Evolutionary conservation across 1,284 basidiomycete species (phyloP).

Genomic region (Grifola frondosa): DNA sequence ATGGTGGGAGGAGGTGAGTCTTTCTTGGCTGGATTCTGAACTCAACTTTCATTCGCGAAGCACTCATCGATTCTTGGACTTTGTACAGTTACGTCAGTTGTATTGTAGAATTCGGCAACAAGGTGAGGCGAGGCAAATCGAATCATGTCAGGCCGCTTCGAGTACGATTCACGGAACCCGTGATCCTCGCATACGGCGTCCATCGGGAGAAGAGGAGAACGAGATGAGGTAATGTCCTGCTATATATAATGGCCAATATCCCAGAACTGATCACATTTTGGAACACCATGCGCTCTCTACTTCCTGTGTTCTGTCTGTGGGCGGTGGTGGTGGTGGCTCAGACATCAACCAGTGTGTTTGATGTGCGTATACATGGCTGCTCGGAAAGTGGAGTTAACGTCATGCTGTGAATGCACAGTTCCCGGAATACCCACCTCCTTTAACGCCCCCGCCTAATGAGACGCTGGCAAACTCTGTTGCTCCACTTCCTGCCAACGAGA

Average conservation of each 20-base stretch:
- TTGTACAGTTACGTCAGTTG: too few species aligned
- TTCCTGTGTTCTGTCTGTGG: not conserved
- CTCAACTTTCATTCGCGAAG: too few species aligned
- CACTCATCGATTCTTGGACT: too few species aligned
- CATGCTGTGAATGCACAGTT: constrained; percentile 7
- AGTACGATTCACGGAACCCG: too few species aligned
- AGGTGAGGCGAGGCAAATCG: too few species aligned
- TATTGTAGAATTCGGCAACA: too few species aligned
- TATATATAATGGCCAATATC: constrained; percentile 9
- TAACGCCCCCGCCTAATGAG: constrained; percentile 22
- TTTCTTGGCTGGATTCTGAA: too few species aligned
- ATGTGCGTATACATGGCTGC: not conserved
- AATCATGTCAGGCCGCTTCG: too few species aligned
- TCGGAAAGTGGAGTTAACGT: not conserved
- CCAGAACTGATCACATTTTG: not conserved
- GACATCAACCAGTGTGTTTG: not conserved
- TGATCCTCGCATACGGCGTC: too few species aligned
- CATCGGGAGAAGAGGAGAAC: too few species aligned
- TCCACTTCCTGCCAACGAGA: constrained; percentile 9
- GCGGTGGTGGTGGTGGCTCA: not conserved
- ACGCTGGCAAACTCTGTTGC: constrained; percentile 16
- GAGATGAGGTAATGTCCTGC: too few species aligned
- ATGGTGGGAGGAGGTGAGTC: too few species aligned
- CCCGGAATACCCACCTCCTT: constrained; percentile 21
- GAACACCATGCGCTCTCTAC: not conserved